Evolutionary conservation across 78 protist genomes (phyloP).

Genomic region (Dictyostelium purpureum): DNA sequence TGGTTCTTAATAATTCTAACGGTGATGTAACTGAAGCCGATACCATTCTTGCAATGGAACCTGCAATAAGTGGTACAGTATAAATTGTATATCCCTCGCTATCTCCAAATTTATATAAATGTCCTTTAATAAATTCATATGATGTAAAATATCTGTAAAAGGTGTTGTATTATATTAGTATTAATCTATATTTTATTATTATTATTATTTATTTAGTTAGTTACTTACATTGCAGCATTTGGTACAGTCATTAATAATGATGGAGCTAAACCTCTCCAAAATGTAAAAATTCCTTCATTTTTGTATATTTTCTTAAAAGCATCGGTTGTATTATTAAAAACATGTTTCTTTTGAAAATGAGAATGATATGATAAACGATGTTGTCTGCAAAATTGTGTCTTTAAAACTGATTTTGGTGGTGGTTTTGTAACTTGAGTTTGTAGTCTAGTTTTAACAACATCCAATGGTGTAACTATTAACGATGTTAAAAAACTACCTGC

Average conservation of each 20-base stretch:
- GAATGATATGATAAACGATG: too few species aligned
- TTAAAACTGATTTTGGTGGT: too few species aligned
- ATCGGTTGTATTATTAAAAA: constrained; percentile 12
- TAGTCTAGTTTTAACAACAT: constrained; percentile 75
- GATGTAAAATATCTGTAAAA: constrained; percentile 63
- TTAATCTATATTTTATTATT: too few species aligned
- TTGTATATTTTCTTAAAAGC: constrained; percentile 46
- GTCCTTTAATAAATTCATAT: constrained; percentile 65
- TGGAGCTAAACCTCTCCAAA: constrained; percentile 76
- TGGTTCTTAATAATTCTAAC: constrained; percentile 80
- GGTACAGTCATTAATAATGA: constrained; percentile 80
- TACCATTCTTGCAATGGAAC: constrained; percentile 62
- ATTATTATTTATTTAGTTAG: too few species aligned
- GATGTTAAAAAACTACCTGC: constrained; percentile 46
- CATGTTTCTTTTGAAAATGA: neutral
- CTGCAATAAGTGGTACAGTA: constrained; percentile 70
- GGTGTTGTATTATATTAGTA: neutral
- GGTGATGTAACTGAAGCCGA: constrained; percentile 84
- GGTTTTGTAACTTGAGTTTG: constrained; percentile 50
- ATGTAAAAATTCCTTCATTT: constrained; percentile 58
- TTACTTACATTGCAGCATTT: constrained; percentile 58
- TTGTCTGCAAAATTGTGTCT: too few species aligned
- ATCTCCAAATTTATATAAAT: neutral
- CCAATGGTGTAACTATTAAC: constrained; percentile 61
- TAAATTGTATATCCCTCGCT: neutral